Evolutionary conservation across 495 filamentous ascomycete genomes (phyloP).

Genomic region (Entonaema liquescens): DNA sequence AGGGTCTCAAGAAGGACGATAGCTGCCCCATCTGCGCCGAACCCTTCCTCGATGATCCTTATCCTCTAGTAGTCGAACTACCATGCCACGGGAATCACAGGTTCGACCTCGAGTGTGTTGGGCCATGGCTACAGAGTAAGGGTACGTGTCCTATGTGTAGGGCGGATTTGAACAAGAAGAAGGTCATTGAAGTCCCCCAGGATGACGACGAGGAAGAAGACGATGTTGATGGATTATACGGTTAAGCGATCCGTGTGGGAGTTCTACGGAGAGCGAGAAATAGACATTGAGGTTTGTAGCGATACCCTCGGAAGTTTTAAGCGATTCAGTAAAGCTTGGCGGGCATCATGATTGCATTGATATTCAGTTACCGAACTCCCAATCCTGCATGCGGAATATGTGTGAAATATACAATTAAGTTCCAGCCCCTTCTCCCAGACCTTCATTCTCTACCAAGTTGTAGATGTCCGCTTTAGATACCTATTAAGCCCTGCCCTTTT

Average conservation of each 20-base stretch:
- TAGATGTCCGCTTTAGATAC: not conserved
- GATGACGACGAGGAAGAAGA: constrained; percentile 70
- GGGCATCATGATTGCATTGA: constrained; percentile 6
- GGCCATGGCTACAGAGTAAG: constrained; percentile 88
- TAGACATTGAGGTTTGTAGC: constrained; percentile 18
- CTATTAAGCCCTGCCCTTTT: constrained; percentile 30
- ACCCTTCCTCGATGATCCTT: constrained; percentile 77
- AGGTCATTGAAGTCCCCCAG: constrained; percentile 53
- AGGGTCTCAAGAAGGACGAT: constrained; percentile 70
- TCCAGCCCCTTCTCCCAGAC: not conserved
- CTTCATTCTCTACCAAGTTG: not conserved
- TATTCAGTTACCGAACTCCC: constrained; percentile 3
- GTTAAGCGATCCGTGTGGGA: constrained; percentile 49
- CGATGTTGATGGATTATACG: constrained; percentile 80
- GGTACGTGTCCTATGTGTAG: constrained; percentile 90
- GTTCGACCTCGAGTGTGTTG: constrained; percentile 95
- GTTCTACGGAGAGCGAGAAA: constrained; percentile 7
- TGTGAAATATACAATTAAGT: constrained; percentile 10
- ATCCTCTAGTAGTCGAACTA: constrained; percentile 86
- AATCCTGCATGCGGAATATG: not conserved
- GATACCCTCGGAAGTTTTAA: constrained; percentile 32
- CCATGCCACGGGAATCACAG: constrained; percentile 83
- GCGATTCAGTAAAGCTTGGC: not conserved
- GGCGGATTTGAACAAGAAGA: constrained; percentile 76
- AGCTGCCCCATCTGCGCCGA: constrained; percentile 88